Conservation (phyloP, 2,329 filamentous ascomycete species). For the Botrytis tulipae region DNA sequence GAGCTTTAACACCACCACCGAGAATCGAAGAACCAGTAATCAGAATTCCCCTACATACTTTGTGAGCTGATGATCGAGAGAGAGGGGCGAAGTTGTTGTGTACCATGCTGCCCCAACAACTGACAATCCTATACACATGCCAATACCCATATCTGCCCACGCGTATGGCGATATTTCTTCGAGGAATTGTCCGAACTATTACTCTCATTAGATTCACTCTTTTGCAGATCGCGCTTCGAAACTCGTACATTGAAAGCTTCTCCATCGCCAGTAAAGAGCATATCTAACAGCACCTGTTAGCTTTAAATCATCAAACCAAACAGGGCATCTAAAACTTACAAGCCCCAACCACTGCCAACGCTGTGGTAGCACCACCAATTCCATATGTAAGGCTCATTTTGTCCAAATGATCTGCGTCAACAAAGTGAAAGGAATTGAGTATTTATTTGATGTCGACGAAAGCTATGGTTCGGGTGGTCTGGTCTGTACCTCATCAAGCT, state of each 20-base stretch:
- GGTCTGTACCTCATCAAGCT: slow-evolving; percentile 15
- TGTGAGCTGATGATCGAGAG: slow-evolving; percentile 20
- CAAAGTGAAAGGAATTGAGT: slow-evolving; percentile 2
- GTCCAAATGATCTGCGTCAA: slow-evolving; percentile 16
- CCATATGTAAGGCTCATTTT: slow-evolving; percentile 74
- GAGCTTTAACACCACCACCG: slow-evolving; percentile 92
- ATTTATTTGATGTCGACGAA: slow-evolving; percentile 9
- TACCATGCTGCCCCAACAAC: slow-evolving; percentile 98
- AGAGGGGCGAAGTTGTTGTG: slow-evolving; percentile 16
- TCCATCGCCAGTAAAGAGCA: slow-evolving; percentile 96
- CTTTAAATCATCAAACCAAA: slow-evolving; percentile 21
- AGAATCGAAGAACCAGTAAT: slow-evolving; percentile 97
- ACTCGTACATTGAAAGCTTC: slow-evolving; percentile 85
- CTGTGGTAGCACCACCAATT: slow-evolving; percentile 63
- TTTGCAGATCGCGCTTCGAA: neutral
- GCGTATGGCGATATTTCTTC: slow-evolving; percentile 91
- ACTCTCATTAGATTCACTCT: slow-evolving; percentile 17
- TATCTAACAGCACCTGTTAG: slow-evolving; percentile 60
- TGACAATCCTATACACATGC: slow-evolving; percentile 90
- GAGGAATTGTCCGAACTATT: slow-evolving; percentile 85
- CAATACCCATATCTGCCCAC: slow-evolving; percentile 89
- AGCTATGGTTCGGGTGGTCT: slow-evolving; percentile 15
- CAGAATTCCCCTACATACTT: slow-evolving; percentile 81
- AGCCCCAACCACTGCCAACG: slow-evolving; percentile 70
- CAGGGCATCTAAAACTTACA: slow-evolving; percentile 60